These are phyloP conservation scores for Lactarius indigo DNA, from an alignment of 768 basidiomycete genomes.

Conservation along the genomic window DNA sequence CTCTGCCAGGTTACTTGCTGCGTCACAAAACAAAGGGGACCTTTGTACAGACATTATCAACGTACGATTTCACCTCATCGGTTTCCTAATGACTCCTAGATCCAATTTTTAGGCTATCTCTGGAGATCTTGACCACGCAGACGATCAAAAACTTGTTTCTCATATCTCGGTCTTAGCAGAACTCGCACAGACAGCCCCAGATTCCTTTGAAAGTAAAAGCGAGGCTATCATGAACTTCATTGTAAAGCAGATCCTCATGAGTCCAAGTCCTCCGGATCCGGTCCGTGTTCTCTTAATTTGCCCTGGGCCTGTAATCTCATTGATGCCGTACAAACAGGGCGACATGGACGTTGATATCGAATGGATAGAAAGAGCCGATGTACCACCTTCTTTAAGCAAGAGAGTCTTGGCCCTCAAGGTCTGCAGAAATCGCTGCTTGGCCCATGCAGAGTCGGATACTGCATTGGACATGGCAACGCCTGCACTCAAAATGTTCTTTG, in stretches of 20 bases:
- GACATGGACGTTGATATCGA: constrained; percentile 61
- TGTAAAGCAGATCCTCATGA: constrained; percentile 66
- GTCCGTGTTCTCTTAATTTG: constrained; percentile 36
- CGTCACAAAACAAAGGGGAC: constrained; percentile 46
- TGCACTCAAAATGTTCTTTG: constrained; percentile 69
- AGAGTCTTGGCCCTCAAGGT: constrained; percentile 79
- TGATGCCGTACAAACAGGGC: constrained; percentile 39
- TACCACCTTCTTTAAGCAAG: constrained; percentile 57
- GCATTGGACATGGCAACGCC: constrained; percentile 69
- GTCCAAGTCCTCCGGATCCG: constrained; percentile 42
- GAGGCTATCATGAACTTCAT: constrained; percentile 71
- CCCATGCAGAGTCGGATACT: constrained; percentile 54
- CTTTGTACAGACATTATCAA: constrained; percentile 57
- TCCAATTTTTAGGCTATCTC: constrained; percentile 50
- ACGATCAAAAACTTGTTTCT: constrained; percentile 54
- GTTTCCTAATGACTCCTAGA: background rate
- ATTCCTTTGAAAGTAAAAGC: constrained; percentile 75
- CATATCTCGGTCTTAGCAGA: constrained; percentile 72
- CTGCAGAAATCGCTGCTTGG: constrained; percentile 74
- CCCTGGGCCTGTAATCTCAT: background rate
- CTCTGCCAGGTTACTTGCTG: constrained; percentile 64
- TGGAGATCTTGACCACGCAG: constrained; percentile 43
- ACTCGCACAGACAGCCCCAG: constrained; percentile 61
- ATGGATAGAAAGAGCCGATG: constrained; percentile 69
- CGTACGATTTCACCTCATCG: constrained; percentile 40